These are phyloP conservation scores for Striga hermonthica DNA, from an alignment of 305 asterid species.

Conservation along the genomic window DNA sequence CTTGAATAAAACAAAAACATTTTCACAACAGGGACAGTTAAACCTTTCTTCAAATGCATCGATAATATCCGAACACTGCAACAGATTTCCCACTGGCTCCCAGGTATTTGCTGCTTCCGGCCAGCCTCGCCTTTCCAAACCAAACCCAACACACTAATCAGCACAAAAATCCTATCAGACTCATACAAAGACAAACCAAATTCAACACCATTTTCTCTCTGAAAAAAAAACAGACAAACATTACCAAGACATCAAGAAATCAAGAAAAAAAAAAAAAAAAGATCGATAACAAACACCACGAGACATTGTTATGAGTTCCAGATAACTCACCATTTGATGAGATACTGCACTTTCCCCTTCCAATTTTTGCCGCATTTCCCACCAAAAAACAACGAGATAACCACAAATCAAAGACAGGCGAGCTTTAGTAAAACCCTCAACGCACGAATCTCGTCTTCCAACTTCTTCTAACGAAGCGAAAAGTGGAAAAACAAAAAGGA, in stretches of 20 bases:
- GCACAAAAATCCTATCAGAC: neutral
- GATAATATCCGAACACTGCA: slow-evolving; percentile 62
- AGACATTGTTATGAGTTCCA: neutral
- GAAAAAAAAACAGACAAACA: too few species aligned
- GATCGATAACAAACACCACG: neutral
- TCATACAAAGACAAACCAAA: too few species aligned
- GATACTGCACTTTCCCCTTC: slow-evolving; percentile 85
- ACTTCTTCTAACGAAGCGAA: slow-evolving; percentile 9
- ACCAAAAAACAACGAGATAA: slow-evolving; percentile 21
- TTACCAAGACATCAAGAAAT: too few species aligned
- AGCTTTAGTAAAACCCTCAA: slow-evolving; percentile 34
- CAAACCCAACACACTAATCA: slow-evolving; percentile 16
- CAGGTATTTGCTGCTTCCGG: slow-evolving; percentile 87
- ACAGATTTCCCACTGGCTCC: slow-evolving; percentile 87
- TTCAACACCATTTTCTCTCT: too few species aligned
- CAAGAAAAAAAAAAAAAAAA: neutral
- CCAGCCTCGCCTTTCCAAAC: slow-evolving; percentile 87
- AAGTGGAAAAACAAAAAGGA: slow-evolving; percentile 11
- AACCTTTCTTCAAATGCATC: slow-evolving; percentile 89
- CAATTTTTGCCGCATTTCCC: slow-evolving; percentile 41
- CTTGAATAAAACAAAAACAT: neutral
- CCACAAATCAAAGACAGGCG: slow-evolving; percentile 25
- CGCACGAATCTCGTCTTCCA: slow-evolving; percentile 17
- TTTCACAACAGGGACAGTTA: slow-evolving; percentile 18
- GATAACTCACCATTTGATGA: slow-evolving; percentile 71